A percentile compares a stretch with the other conserved stretches of the same genome.
Conservation (phyloP, 1,284 basidiomycete genomes). For the Ceratobasidium sp. region DNA sequence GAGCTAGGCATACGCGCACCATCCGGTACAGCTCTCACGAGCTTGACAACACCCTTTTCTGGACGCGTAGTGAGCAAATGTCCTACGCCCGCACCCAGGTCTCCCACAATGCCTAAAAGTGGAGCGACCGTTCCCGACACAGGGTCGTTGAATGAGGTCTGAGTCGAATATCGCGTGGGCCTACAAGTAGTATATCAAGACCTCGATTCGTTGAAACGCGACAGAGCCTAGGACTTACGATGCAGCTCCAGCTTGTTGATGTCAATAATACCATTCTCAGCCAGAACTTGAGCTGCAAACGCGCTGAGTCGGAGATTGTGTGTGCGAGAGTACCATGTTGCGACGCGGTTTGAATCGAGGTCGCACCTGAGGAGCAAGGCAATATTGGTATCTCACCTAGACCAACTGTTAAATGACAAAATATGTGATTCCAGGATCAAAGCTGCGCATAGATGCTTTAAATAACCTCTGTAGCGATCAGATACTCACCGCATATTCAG, state of each 20-base stretch:
- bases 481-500: slow-evolving; percentile 65
- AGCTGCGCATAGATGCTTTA: neutral
- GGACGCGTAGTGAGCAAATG: slow-evolving; percentile 59
- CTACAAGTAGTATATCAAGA: slow-evolving; percentile 53
- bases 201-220: neutral
- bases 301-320: slow-evolving; percentile 67
- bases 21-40: slow-evolving; percentile 60
- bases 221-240: slow-evolving; percentile 56
- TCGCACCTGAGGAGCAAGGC: slow-evolving; percentile 62
- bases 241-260: slow-evolving; percentile 63
- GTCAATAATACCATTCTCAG: slow-evolving; percentile 62
- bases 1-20: slow-evolving; percentile 51
- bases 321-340: slow-evolving; percentile 71
- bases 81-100: slow-evolving; percentile 62
- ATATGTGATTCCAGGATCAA: neutral
- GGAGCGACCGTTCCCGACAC: slow-evolving; percentile 63
- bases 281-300: slow-evolving; percentile 66
- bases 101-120: slow-evolving; percentile 65
- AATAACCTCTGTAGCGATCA: neutral
- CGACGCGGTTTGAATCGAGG: slow-evolving; percentile 63
- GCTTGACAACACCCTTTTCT: slow-evolving; percentile 62
- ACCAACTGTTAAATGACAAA: neutral
- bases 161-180: slow-evolving; percentile 67
- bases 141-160: slow-evolving; percentile 60
- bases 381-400: neutral